phyloP scores from a whole-genome alignment of 192 early-diverging fungal genomes.

The Phycomyces blakesleeanus region DNA sequence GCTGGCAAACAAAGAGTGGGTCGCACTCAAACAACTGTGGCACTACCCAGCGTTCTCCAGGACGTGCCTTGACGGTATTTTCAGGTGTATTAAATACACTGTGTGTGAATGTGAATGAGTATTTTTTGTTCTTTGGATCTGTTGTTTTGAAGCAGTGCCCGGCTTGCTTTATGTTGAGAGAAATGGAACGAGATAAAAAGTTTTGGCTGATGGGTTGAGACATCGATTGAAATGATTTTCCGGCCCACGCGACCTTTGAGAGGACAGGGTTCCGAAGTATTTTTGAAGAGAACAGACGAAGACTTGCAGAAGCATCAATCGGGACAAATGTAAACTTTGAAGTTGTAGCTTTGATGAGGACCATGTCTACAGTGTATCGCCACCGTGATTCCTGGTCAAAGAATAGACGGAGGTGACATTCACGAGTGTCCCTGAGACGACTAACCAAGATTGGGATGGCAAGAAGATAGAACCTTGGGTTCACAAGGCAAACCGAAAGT shows the following conservation, averaged over 20 bases:
- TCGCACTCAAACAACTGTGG: slow-evolving; percentile 20
- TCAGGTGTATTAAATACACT: slow-evolving; percentile 9
- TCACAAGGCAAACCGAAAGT: slow-evolving; percentile 2
- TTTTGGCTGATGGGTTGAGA: too few species aligned
- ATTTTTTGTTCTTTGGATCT: slow-evolving; percentile 5
- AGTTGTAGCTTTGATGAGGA: slow-evolving; percentile 5
- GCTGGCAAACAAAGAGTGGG: slow-evolving; percentile 13
- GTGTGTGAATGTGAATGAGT: slow-evolving; percentile 3
- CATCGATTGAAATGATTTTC: too few species aligned
- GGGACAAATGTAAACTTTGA: slow-evolving; percentile 17
- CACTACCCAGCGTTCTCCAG: slow-evolving; percentile 18
- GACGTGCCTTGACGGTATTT: slow-evolving; percentile 7
- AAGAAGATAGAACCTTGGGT: slow-evolving; percentile 3
- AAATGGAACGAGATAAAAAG: too few species aligned
- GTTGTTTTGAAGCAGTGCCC: slow-evolving; percentile 5
- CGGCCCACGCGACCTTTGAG: background rate
- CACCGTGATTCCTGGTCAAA: slow-evolving; percentile 30
- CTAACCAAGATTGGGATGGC: slow-evolving; percentile 8
- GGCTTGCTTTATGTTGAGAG: slow-evolving; percentile 1
- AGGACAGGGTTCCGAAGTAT: slow-evolving; percentile 14
- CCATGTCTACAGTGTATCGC: slow-evolving; percentile 25
- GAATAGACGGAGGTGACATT: slow-evolving; percentile 13
- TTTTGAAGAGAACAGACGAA: slow-evolving; percentile 20
- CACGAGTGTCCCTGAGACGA: background rate
- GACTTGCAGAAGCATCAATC: background rate